Base-by-base conservation (phyloP, 805 yeast genomes). In the Ogataea minuta region DNA sequence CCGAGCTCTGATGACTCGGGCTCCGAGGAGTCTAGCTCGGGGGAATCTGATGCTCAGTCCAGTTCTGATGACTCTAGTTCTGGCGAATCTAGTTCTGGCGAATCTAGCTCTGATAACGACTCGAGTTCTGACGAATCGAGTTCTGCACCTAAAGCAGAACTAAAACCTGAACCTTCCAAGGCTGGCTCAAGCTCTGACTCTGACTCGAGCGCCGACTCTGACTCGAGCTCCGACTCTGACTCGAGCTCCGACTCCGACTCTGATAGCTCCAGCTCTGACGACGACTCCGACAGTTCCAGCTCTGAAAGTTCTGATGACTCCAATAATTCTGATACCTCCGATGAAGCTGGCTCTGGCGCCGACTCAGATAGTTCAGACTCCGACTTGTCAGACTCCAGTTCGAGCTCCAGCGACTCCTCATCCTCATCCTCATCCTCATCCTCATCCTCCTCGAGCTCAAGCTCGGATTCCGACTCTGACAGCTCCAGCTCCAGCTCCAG, bases 381-480 rank as follows among this genome's bases (percentile, higher is more conserved):
- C 5, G 30, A 25, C 21, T 54, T 48, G 36, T 50, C 63, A 21
- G 53, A 41, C 14, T 19, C 9, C 14, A 6, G 12, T 11, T 19
- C 21, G 9, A 19, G 24, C 14, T 33, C 36, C 3, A 23, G 26
- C 9, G 37, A 33, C 12, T 45, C 50, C 4, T 54, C 48, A 9
- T 39, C 50, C 23, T 49, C 34, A 45, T 48, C 7, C 6, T 16
- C 12, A 11, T 28, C 34, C 28, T 38, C 31, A n/a, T n/a, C n/a
- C n/a, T n/a, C n/a, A n/a, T n/a, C n/a, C n/a, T n/a, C n/a, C n/a
- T n/a, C n/a, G n/a, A n/a, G n/a, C n/a, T 28, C 31, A 16, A 16
- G 12, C 31, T 28, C 40, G 4, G 48, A 40, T 23, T 43, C 46
- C 30, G 55, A 46, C 11, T 53, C 25, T 4, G 46, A 16, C 24